phyloP scores from a whole-genome alignment of 2,329 filamentous ascomycete genomes.

The Dothistroma pini region DNA sequence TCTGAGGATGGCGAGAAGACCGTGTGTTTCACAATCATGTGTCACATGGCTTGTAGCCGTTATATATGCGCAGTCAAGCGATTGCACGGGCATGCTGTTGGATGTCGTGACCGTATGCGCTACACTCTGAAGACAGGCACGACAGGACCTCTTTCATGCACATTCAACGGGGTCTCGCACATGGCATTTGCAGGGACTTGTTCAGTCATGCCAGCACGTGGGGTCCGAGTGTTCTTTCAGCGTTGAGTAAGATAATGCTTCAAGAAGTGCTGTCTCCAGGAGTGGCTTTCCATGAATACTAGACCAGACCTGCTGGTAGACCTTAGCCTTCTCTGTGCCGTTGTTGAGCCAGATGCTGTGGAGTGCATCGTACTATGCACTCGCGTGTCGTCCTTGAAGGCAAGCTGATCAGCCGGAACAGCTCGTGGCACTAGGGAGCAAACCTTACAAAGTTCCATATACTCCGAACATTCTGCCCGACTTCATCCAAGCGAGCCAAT shows the following conservation, averaged over 20 bases:
- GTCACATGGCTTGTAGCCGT: neutral
- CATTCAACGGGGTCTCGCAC: neutral
- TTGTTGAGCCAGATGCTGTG: neutral
- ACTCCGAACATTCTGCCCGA: neutral
- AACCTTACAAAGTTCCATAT: neutral
- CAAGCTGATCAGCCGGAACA: neutral
- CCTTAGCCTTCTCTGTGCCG: neutral
- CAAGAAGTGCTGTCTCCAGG: neutral
- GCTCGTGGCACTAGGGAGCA: neutral
- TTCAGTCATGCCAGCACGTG: neutral
- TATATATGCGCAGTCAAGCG: neutral
- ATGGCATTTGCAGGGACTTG: neutral
- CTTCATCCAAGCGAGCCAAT: neutral
- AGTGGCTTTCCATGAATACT: neutral
- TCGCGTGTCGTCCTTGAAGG: neutral
- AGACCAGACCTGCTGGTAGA: neutral
- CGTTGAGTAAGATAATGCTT: neutral
- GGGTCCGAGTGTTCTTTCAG: constrained; percentile 1
- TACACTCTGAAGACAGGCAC: neutral
- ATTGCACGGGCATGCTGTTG: neutral
- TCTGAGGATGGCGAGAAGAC: constrained; percentile 2
- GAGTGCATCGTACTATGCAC: neutral
- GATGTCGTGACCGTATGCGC: neutral
- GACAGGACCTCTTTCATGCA: neutral
- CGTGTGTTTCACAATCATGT: constrained; percentile 1